Conservation (phyloP, 805 yeast species). For the Kazachstania viticola region DNA sequence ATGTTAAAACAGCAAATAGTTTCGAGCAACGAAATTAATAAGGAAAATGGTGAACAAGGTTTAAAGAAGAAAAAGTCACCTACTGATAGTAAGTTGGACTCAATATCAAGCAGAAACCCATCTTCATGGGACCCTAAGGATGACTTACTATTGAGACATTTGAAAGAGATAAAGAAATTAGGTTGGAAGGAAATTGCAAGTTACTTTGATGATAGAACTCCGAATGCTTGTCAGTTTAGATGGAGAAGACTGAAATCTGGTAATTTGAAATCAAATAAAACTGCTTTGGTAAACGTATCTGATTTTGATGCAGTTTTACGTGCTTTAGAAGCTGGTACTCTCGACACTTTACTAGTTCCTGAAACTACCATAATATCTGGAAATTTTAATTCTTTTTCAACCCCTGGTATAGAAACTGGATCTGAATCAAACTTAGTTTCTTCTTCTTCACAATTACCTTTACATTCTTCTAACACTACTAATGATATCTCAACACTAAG, state of each 20-base stretch:
- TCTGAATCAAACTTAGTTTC: too few relatives aligned
- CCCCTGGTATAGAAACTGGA: too few relatives aligned
- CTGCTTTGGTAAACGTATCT: constrained; percentile 12
- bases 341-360: background rate
- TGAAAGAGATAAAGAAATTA: constrained; percentile 70
- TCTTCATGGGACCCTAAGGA: constrained; percentile 74
- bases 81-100: too few relatives aligned
- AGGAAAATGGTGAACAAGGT: too few relatives aligned
- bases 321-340: constrained; percentile 3
- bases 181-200: constrained; percentile 86
- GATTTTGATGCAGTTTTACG: constrained; percentile 2
- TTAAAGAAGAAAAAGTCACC: too few relatives aligned
- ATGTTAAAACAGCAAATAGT: too few relatives aligned
- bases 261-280: constrained; percentile 27
- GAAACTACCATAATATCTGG: too few relatives aligned
- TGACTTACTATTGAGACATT: constrained; percentile 56
- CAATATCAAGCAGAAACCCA: constrained; percentile 34
- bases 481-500: too few relatives aligned
- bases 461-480: background rate
- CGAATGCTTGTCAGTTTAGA: constrained; percentile 82
- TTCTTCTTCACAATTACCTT: background rate
- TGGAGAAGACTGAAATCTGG: constrained; percentile 63
- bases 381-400: too few relatives aligned
- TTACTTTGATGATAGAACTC: constrained; percentile 69
- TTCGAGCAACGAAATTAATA: too few relatives aligned